Evolutionary conservation across 768 basidiomycete genomes (phyloP).

Genomic region (Collybia sp.): DNA sequence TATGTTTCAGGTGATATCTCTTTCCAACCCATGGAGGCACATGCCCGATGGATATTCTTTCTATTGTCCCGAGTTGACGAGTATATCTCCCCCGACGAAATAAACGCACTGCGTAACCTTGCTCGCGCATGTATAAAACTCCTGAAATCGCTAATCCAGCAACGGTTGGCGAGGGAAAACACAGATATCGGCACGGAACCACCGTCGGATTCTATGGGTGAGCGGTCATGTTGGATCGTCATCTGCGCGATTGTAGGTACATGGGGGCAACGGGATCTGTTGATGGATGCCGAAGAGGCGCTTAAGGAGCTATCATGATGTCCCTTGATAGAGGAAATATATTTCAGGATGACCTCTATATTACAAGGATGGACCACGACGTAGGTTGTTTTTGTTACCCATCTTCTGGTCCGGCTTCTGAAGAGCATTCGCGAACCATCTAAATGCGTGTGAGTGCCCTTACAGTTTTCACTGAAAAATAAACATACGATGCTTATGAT

Average conservation of each 20-base stretch:
- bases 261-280: conserved; percentile 81
- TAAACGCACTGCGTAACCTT: conserved; percentile 69
- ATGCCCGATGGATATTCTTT: conserved; percentile 76
- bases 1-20: conserved; percentile 32
- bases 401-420: not conserved
- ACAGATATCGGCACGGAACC: conserved; percentile 4
- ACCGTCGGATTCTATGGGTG: conserved; percentile 18
- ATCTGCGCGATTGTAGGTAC: conserved; percentile 57
- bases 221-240: conserved; percentile 71
- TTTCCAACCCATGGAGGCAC: conserved; percentile 44
- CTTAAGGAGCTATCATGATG: conserved; percentile 18
- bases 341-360: too few species aligned
- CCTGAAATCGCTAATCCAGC: conserved; percentile 30
- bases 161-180: conserved; percentile 8
- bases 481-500: conserved; percentile 21
- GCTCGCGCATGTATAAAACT: conserved; percentile 64
- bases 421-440: conserved; percentile 1
- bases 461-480: not conserved
- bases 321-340: too few species aligned
- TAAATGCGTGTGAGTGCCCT: not conserved
- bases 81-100: conserved; percentile 69
- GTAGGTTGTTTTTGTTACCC: too few species aligned
- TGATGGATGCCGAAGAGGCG: conserved; percentile 67
- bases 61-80: conserved; percentile 69
- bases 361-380: too few species aligned